phyloP scores from a whole-genome alignment of 495 filamentous ascomycete genomes.

The Ramalina intermedia region DNA sequence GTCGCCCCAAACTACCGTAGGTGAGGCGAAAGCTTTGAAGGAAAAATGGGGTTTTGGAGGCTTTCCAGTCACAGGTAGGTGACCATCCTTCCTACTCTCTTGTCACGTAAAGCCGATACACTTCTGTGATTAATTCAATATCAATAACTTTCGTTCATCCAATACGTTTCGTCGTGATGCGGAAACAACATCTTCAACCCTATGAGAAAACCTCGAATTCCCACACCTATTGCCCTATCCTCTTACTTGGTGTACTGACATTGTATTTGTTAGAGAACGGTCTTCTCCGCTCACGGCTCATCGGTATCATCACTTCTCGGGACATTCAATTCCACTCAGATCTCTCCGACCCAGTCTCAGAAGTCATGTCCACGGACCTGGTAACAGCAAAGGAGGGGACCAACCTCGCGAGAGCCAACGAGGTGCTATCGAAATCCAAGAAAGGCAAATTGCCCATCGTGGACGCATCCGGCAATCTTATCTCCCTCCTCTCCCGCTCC shows the following conservation, averaged over 20 bases:
- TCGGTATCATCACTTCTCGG: constrained; percentile 93
- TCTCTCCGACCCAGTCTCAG: constrained; percentile 55
- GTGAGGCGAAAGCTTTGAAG: constrained; percentile 82
- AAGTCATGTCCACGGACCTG: constrained; percentile 91
- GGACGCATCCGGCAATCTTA: constrained; percentile 56
- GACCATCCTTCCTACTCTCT: background rate
- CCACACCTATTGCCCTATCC: constrained; percentile 8
- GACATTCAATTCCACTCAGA: constrained; percentile 89
- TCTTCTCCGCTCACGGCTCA: constrained; percentile 80
- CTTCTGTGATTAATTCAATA: constrained; percentile 58
- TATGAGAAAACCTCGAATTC: constrained; percentile 20
- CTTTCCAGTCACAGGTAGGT: constrained; percentile 95
- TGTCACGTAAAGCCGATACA: background rate
- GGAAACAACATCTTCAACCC: constrained; percentile 44
- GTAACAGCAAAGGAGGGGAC: constrained; percentile 82
- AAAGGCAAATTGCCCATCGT: constrained; percentile 98
- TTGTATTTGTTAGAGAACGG: constrained; percentile 55
- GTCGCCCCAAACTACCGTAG: constrained; percentile 71
- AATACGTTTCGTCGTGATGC: constrained; percentile 76
- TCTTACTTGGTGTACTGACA: constrained; percentile 9
- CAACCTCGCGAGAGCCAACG: constrained; percentile 76
- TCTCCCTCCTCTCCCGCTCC: constrained; percentile 89
- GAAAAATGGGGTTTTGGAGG: constrained; percentile 98
- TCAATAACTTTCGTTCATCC: constrained; percentile 99
- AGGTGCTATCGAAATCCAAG: constrained; percentile 85